Base-by-base conservation (phyloP, 2,329 filamentous ascomycete genomes). In the Rutstroemia sp. region DNA sequence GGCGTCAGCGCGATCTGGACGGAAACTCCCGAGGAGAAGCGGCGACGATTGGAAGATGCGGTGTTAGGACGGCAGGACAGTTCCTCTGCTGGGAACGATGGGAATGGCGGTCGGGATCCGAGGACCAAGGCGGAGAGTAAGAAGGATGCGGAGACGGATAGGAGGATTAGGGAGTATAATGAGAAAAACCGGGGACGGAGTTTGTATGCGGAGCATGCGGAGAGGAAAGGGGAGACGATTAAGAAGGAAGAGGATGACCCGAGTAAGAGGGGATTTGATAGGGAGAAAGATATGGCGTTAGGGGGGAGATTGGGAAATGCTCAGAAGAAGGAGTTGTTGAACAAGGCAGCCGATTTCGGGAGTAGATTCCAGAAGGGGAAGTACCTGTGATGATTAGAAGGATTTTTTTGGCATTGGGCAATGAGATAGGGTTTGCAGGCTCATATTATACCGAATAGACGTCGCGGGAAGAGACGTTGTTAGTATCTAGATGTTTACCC, bases 251-350 rank as follows among this genome's bases (percentile, higher is more conserved):
- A 94, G 21, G 92, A 96, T 72, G 92, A 97, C 69, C 92, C 94
- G 0, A 96, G 90, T 71, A 87, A 88, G 72, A 79, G 92, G 59
- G 87, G 83, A 0, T 97, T 97, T 72, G 90, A 96, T 73, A 80
- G 84, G 60, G 89, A 96, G 71, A 97, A 96, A 75, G 94, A 97
- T 70, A 96, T 97, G 83, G 87, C 83, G 41, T 74, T 89, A 2
- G 86, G 86, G 8, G 82, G 83, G 17, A 83, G 82, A 65, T 83
- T 96, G 53, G 87, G 84, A 25, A 76, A 84, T 62, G 78, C 84
- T 38, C 85, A 96, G 74, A 82, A 86, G 63, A 82, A 82, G 65
- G 88, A 96, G 64, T 75, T 97, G 75, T 70, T 96, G 58, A 87
- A 82, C 62, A 87, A 87, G 68, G 88, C 90, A 4, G 82, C 84